phyloP scores from a whole-genome alignment of 345 rosid species.

The Citrus sinensis region DNA sequence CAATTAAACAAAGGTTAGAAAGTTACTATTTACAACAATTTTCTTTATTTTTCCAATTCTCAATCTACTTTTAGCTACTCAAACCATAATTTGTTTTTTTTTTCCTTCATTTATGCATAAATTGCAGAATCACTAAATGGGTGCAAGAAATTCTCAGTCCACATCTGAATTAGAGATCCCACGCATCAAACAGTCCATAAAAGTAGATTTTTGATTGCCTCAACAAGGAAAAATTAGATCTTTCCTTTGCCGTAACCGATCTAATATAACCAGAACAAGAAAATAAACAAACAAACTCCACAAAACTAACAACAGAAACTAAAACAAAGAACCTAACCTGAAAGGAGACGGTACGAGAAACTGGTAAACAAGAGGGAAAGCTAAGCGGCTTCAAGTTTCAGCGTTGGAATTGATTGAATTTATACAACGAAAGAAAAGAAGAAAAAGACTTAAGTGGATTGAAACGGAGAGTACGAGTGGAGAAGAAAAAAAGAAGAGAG shows the following conservation, averaged over 20 bases:
- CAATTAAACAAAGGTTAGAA: background rate
- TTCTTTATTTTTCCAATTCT: background rate
- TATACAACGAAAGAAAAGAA: background rate
- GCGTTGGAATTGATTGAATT: background rate
- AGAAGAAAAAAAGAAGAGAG: background rate
- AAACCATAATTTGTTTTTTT: background rate
- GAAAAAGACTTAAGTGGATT: background rate
- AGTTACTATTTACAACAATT: background rate
- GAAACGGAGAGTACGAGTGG: background rate
- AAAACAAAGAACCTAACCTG: background rate
- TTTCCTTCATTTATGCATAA: background rate
- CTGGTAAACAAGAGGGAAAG: constrained; percentile 5
- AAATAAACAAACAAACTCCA: background rate
- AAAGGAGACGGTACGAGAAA: background rate
- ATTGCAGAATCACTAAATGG: background rate
- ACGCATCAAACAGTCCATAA: background rate
- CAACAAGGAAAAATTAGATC: background rate
- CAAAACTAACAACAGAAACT: background rate
- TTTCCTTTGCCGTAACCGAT: background rate
- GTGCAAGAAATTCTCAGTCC: background rate
- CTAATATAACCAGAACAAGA: background rate
- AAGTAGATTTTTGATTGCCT: background rate
- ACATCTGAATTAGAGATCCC: background rate
- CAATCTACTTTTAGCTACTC: background rate
- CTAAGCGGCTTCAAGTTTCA: constrained; percentile 9